Evolutionary conservation across 495 filamentous ascomycete genomes (phyloP).

Genomic region (Emericellopsis terricola): DNA sequence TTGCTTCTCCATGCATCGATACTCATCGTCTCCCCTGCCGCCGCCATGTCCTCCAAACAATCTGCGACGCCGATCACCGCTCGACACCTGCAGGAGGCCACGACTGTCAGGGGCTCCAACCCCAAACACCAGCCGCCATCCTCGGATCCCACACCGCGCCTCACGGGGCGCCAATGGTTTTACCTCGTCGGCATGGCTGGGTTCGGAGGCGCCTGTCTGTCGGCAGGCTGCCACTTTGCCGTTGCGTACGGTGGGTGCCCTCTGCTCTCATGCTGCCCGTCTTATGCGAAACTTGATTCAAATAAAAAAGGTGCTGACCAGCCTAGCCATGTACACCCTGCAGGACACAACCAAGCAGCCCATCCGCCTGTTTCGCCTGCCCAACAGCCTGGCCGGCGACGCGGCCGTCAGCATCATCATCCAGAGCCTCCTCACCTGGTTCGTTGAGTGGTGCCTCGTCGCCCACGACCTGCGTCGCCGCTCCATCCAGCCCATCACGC

Average conservation of each 20-base stretch:
- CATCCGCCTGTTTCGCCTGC: slow-evolving; percentile 21
- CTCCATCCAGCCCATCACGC: slow-evolving; percentile 20
- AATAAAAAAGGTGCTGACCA: neutral
- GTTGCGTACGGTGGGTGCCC: slow-evolving; percentile 20
- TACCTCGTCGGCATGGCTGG: slow-evolving; percentile 23
- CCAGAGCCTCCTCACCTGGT: slow-evolving; percentile 16
- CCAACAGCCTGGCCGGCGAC: slow-evolving; percentile 25
- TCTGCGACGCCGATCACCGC: no score
- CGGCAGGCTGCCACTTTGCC: slow-evolving; percentile 25
- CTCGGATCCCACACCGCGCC: slow-evolving; percentile 10
- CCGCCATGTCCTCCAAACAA: no score
- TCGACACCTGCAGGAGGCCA: no score
- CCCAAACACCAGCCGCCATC: neutral
- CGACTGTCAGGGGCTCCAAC: no score
- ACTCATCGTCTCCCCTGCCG: no score
- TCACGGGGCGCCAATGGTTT: slow-evolving; percentile 18
- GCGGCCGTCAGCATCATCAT: slow-evolving; percentile 17
- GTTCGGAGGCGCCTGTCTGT: slow-evolving; percentile 16
- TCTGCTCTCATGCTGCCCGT: neutral
- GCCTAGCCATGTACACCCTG: slow-evolving; percentile 17
- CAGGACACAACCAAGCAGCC: slow-evolving; percentile 6
- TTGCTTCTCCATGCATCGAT: no score
- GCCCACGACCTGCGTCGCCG: slow-evolving; percentile 18
- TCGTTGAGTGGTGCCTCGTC: slow-evolving; percentile 12
- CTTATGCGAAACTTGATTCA: neutral